Base-by-base conservation (phyloP, 768 basidiomycete species). In the Auriscalpium microsporum region DNA sequence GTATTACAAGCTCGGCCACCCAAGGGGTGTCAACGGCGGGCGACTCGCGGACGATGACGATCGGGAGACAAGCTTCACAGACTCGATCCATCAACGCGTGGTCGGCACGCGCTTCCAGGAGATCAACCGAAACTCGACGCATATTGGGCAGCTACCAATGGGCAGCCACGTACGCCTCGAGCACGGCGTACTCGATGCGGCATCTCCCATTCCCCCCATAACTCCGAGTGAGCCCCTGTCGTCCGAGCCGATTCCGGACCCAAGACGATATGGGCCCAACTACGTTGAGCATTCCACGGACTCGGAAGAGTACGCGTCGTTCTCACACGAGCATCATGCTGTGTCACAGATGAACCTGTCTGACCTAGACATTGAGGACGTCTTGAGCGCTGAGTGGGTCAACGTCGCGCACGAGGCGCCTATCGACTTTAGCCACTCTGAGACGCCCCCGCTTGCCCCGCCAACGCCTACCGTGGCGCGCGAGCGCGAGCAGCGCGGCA, bases 71-170 rank as follows among this genome's bases (percentile, higher is more conserved):
- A 79, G 77, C 59, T 68, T 87, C 38, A 61, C 79, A 0, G 80
- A 87, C 36, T 81, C 82, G 5, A 74, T 86, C 67, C 74, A 78
- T 60, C 80, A 81, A 48, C 80, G 84, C 3, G 71, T 84, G 44
- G 73, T 83, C 48, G 86, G 85, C 3, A 82, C 82, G 60, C 78
- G 83, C 40, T 88, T 90, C 66, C 80, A 84, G 64, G 89, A 91
- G 65, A 78, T 84, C 50, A 81, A 82, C 61, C 75, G 81, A 35
- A 78, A 82, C 64, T 83, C 83, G 8, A 67, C 71, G 11, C 71
- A 76, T 9, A 78, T 79, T 52, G 81, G 80, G 8, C 79, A 76
- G n/a, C 65, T 87, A 14, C 81, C 83, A 1, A 65, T 84, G 6
- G 84, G 83, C 13, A 84, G 77, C 59, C 79, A 75, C 48, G 72